These are phyloP conservation scores for Abelmoschus esculentus DNA, from an alignment of 345 rosid species.

Conservation along the genomic window DNA sequence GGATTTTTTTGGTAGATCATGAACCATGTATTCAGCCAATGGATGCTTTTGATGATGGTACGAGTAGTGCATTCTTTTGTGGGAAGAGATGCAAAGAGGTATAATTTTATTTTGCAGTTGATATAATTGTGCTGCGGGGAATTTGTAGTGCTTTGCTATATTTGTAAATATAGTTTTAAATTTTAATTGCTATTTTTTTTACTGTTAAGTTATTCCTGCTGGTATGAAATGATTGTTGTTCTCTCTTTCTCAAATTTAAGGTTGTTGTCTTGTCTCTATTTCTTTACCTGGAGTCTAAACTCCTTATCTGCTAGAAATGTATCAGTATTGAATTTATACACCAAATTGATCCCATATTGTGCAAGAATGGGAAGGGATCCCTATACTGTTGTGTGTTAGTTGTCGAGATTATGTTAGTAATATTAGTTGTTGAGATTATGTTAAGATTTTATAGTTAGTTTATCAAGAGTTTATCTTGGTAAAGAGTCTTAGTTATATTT, in stretches of 20 bases:
- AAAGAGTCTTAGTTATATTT: too few species aligned
- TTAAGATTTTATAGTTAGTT: too few species aligned
- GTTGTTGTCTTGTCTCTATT: background rate
- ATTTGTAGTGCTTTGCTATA: background rate
- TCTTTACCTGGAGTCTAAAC: too few species aligned
- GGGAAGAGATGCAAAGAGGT: slow-evolving; percentile 84
- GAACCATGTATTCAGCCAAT: slow-evolving; percentile 38
- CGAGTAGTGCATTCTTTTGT: slow-evolving; percentile 43
- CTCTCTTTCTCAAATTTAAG: background rate
- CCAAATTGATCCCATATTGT: background rate
- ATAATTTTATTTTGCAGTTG: slow-evolving; percentile 11
- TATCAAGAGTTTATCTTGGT: too few species aligned
- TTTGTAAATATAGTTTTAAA: background rate
- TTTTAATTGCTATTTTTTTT: background rate
- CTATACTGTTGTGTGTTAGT: background rate
- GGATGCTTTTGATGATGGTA: slow-evolving; percentile 26
- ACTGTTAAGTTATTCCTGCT: background rate
- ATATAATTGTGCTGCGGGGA: background rate
- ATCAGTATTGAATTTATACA: background rate
- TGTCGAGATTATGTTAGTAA: too few species aligned
- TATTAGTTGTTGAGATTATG: too few species aligned
- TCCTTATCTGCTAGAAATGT: background rate
- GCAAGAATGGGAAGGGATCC: background rate
- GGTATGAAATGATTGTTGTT: background rate
- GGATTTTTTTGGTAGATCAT: slow-evolving; percentile 52